Conservation (phyloP, 768 basidiomycete species). For the Pisolithus microcarpus region DNA sequence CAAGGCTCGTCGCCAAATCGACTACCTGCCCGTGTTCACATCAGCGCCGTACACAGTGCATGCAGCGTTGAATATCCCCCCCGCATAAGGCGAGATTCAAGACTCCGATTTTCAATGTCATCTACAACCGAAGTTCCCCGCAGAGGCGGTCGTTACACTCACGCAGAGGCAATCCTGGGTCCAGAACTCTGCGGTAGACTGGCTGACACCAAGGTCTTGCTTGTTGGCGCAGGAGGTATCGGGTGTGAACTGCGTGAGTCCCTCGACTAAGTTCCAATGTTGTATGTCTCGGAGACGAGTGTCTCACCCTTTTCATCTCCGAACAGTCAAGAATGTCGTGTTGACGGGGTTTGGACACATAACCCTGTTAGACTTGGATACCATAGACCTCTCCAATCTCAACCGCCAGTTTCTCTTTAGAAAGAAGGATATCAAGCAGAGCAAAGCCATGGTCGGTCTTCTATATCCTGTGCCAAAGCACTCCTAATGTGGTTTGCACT, state of each 20-base stretch:
- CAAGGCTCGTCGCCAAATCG: background rate
- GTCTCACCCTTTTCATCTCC: background rate
- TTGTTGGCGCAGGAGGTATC: constrained; percentile 96
- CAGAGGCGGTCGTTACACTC: constrained; percentile 36
- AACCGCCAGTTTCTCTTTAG: constrained; percentile 96
- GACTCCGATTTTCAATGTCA: background rate
- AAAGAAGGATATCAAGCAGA: constrained; percentile 96
- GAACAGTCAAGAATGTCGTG: constrained; percentile 88
- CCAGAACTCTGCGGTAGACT: constrained; percentile 57
- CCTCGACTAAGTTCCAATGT: background rate
- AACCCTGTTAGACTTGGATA: constrained; percentile 92
- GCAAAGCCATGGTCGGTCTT: constrained; percentile 75
- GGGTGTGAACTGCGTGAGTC: constrained; percentile 88
- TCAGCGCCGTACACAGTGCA: background rate
- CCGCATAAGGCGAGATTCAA: background rate
- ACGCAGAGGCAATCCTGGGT: constrained; percentile 78
- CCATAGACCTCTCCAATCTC: constrained; percentile 95
- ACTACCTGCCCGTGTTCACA: background rate
- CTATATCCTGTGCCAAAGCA: background rate
- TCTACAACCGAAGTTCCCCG: constrained; percentile 7
- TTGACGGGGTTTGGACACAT: constrained; percentile 89
- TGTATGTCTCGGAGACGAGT: background rate
- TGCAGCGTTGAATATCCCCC: background rate
- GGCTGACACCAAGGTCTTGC: constrained; percentile 60
- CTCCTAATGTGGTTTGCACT: too few relatives aligned